Base-by-base conservation (phyloP, 148 eudicot genomes). In the Cornus suecica region DNA sequence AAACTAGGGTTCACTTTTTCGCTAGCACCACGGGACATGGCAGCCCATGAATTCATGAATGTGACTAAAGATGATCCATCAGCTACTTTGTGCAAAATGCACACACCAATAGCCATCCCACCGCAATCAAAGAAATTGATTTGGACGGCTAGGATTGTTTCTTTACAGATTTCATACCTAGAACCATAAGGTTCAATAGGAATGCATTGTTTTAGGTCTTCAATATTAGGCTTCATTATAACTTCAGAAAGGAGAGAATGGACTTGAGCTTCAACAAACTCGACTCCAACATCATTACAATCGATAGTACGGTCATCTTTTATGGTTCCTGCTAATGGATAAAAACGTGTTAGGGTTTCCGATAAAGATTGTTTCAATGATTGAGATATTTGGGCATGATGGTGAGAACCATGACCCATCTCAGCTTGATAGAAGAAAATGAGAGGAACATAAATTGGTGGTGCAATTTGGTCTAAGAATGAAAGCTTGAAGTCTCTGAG, bases 41-140 rank as follows among this genome's bases (percentile, higher is more conserved):
- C 70, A 4, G 83, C 83, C 86, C 86, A 80, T 32, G 81, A 64
- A 31, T 83, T 71, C 37, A 83, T 42, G 45, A 80, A 80, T 15
- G 65, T 30, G 0, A 66, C 71, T 7, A 52, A 26, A 0, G 86
- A 73, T 0, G 69, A 15, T 1, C 51, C 70, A n/a, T 83, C 86
- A 0, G 52, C 69, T 3, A 74, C 8, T 13, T 30, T 77, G 71
- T 80, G 86, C 0, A 78, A 77, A 0, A 74, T 18, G 20, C 75
- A 45, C 13, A 68, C 41, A 5, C 61, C 73, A 10, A 83, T 70
- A 0, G 67, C 83, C 9, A 80, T 70, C 5, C 83, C 86, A 45
- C 86, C 80, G 23, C 80, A 83, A 15, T 56, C 78, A 42, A 79
- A 79, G 26, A 60, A 32, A 66, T 72, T 83, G 16, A 75, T 66